Conservation (phyloP, 768 basidiomycete genomes). For the Tylopilus balloui region DNA sequence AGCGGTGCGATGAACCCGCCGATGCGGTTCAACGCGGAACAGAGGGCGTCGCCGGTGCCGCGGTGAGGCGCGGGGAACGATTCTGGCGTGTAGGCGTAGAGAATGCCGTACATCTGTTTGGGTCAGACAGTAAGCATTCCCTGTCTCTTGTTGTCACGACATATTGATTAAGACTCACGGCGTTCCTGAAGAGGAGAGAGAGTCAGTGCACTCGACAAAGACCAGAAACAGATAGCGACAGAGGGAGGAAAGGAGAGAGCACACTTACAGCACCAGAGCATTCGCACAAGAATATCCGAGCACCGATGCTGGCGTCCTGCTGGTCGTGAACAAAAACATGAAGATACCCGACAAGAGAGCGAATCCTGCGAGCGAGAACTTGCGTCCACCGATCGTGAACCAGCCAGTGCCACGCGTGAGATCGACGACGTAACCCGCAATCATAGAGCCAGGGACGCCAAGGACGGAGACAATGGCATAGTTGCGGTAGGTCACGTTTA, state of each 20-base stretch:
- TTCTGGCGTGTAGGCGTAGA: conserved; percentile 58
- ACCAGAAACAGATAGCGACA: neutral
- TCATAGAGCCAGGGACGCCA: conserved; percentile 45
- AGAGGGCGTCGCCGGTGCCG: conserved; percentile 51
- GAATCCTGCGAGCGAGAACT: conserved; percentile 43
- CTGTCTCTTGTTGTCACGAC: neutral
- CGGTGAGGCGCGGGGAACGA: conserved; percentile 55
- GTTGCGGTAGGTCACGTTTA: conserved; percentile 41
- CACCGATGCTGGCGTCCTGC: conserved; percentile 35
- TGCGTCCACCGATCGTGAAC: conserved; percentile 42
- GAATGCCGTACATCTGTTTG: conserved; percentile 45
- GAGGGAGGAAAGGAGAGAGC: neutral
- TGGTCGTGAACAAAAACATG: conserved; percentile 50
- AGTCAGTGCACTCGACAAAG: neutral
- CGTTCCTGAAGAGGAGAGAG: conserved; percentile 24
- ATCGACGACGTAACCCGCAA: conserved; percentile 44
- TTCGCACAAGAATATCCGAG: conserved; percentile 46
- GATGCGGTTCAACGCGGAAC: conserved; percentile 45
- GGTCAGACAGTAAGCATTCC: neutral
- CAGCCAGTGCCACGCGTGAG: conserved; percentile 32
- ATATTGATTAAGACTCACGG: conserved; percentile 25
- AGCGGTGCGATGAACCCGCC: conserved; percentile 46
- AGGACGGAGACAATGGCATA: conserved; percentile 46
- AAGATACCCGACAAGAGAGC: conserved; percentile 44
- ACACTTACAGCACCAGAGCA: conserved; percentile 38